Percentiles rank a stretch among this genome's conserved stretches.
phyloP scores from a whole-genome alignment of 2,329 filamentous ascomycete genomes.

The Stemphylium lycopersici region DNA sequence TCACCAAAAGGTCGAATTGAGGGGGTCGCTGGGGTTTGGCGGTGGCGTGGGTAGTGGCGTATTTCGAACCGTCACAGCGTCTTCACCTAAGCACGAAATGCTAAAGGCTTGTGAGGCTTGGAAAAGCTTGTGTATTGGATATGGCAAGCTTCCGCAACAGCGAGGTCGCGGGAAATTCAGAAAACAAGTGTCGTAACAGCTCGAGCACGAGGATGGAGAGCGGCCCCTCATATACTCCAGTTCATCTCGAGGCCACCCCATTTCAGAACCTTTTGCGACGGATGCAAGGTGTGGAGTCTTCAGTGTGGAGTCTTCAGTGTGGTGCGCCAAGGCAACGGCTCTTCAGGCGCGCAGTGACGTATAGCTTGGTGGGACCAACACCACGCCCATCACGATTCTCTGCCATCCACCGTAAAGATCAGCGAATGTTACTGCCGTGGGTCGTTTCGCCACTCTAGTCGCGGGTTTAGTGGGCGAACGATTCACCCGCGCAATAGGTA shows the following conservation, averaged over 20 bases:
- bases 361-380: conserved; percentile 10
- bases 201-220: neutral
- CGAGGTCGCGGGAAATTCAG: conserved; percentile 1
- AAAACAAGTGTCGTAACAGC: conserved; percentile 1
- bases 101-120: conserved; percentile 33
- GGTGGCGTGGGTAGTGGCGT: neutral
- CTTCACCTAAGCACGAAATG: conserved; percentile 24
- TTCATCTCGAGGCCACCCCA: neutral
- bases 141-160: conserved; percentile 6
- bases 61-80: conserved; percentile 25
- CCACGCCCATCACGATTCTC: conserved; percentile 2
- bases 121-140: conserved; percentile 33
- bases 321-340: conserved; percentile 12
- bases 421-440: conserved; percentile 11
- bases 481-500: neutral
- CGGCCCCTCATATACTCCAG: conserved; percentile 8
- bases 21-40: neutral
- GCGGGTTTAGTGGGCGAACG: neutral
- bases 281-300: conserved; percentile 12
- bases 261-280: conserved; percentile 10
- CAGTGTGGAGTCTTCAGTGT: conserved; percentile 6
- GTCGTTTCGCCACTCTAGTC: conserved; percentile 10
- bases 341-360: conserved; percentile 22
- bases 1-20: conserved; percentile 3
- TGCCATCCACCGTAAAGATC: conserved; percentile 18